phyloP scores from a whole-genome alignment of 2,329 filamentous ascomycete genomes.

The Cladobotryum protrusum region DNA sequence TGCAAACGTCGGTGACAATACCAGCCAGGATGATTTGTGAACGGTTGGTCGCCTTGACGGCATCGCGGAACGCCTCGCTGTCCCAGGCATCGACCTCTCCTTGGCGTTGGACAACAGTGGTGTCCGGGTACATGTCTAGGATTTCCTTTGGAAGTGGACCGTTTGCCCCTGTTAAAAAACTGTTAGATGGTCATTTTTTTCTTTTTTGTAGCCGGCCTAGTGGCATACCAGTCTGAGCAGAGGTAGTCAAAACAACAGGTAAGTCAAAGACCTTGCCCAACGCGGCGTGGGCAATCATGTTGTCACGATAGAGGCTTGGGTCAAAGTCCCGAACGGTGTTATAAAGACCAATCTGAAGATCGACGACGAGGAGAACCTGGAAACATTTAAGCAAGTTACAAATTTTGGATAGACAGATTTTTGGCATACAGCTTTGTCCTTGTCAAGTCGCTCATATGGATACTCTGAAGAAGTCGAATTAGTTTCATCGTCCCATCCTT shows the following conservation, averaged over 20 bases:
- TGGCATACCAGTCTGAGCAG: constrained; percentile 48
- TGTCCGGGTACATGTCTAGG: constrained; percentile 53
- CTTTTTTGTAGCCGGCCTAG: background rate
- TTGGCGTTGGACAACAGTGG: constrained; percentile 59
- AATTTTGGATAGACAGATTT: too few species aligned
- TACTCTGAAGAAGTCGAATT: background rate
- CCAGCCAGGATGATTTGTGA: constrained; percentile 67
- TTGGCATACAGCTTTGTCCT: constrained; percentile 8
- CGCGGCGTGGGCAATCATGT: constrained; percentile 61
- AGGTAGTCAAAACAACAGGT: constrained; percentile 65
- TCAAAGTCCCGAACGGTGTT: constrained; percentile 57
- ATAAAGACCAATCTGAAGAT: constrained; percentile 33
- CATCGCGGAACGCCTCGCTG: constrained; percentile 59
- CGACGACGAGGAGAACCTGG: constrained; percentile 31
- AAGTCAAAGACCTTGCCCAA: constrained; percentile 57
- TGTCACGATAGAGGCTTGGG: constrained; percentile 57
- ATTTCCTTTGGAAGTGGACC: constrained; percentile 50
- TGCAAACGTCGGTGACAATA: constrained; percentile 71
- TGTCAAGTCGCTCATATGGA: constrained; percentile 10
- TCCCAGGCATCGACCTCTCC: constrained; percentile 77
- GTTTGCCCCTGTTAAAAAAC: constrained; percentile 52
- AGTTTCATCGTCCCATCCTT: background rate
- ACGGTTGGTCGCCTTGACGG: constrained; percentile 58
- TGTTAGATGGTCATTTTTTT: background rate
- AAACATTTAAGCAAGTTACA: background rate